Evolutionary conservation across 495 filamentous ascomycete species (phyloP).

Genomic region (Penicillium samsonianum): DNA sequence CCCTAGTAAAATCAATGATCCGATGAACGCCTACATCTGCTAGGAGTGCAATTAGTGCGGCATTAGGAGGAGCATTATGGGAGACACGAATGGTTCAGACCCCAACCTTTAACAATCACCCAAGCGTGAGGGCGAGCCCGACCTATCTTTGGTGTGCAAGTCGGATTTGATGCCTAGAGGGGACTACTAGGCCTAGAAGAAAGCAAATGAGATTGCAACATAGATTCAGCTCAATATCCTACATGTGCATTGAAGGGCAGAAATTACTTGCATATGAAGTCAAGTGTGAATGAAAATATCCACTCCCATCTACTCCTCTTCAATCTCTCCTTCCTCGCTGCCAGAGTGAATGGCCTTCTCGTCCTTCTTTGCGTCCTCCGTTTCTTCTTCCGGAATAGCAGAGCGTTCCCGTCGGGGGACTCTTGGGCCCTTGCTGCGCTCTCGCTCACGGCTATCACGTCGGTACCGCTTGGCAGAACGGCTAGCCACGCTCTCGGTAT

Average conservation of each 20-base stretch:
- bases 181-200: not conserved
- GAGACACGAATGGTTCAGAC: not conserved
- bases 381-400: slow-evolving; percentile 36
- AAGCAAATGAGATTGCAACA: slow-evolving; percentile 5
- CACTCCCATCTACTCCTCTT: slow-evolving; percentile 56
- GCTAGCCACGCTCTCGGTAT: slow-evolving; percentile 68
- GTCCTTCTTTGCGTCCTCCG: slow-evolving; percentile 52
- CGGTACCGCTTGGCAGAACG: slow-evolving; percentile 53
- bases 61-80: not conserved
- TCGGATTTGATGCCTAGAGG: not conserved
- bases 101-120: not conserved
- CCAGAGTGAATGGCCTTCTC: slow-evolving; percentile 75
- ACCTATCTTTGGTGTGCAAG: not conserved
- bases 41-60: not conserved
- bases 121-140: not conserved
- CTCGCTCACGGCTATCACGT: slow-evolving; percentile 46
- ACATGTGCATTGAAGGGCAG: not conserved
- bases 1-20: not conserved
- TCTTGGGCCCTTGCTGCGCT: slow-evolving; percentile 61
- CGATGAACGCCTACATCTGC: not conserved
- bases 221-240: slow-evolving; percentile 9
- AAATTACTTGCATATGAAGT: slow-evolving; percentile 9
- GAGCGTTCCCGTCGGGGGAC: slow-evolving; percentile 63
- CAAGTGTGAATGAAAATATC: not conserved
- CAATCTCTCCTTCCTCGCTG: slow-evolving; percentile 97